phyloP scores from a whole-genome alignment of 2,329 filamentous ascomycete species.

The Botryotinia convoluta region DNA sequence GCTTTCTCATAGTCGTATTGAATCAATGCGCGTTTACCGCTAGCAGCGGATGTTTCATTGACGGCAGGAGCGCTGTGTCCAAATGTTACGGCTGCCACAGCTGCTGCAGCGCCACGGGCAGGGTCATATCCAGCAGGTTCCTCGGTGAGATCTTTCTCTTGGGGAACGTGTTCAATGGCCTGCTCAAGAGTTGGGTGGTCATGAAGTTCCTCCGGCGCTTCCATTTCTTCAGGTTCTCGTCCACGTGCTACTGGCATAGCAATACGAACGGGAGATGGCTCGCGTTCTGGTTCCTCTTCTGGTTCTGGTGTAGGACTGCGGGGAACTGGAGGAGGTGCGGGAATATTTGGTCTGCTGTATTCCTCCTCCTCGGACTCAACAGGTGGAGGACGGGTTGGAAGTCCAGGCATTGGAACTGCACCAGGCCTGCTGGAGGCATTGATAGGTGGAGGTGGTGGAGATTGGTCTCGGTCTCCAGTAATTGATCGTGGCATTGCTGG shows the following conservation, averaged over 20 bases:
- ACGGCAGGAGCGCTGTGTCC: slow-evolving; percentile 42
- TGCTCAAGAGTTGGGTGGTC: slow-evolving; percentile 57
- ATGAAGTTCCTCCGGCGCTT: slow-evolving; percentile 49
- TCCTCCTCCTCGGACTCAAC: slow-evolving; percentile 48
- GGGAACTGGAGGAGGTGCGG: slow-evolving; percentile 42
- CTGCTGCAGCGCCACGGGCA: slow-evolving; percentile 57
- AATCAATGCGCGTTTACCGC: slow-evolving; percentile 71
- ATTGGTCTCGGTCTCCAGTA: slow-evolving; percentile 35
- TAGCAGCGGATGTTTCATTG: slow-evolving; percentile 46
- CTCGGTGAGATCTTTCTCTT: slow-evolving; percentile 61
- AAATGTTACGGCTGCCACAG: slow-evolving; percentile 50
- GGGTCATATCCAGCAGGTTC: slow-evolving; percentile 61
- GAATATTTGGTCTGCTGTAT: slow-evolving; percentile 48
- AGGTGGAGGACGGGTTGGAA: slow-evolving; percentile 60
- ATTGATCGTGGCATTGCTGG: slow-evolving; percentile 37
- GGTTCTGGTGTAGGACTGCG: slow-evolving; percentile 44
- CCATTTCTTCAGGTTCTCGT: slow-evolving; percentile 46
- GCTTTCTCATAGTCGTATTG: slow-evolving; percentile 97
- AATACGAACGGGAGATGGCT: slow-evolving; percentile 76
- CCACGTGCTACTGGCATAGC: slow-evolving; percentile 79
- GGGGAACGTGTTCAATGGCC: slow-evolving; percentile 61
- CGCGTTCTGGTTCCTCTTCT: slow-evolving; percentile 43
- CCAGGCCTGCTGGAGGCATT: slow-evolving; percentile 56
- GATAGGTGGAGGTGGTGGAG: slow-evolving; percentile 40
- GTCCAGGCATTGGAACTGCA: slow-evolving; percentile 74